phyloP scores from a whole-genome alignment of 2,329 filamentous ascomycete genomes.

The Colletotrichum viniferum region DNA sequence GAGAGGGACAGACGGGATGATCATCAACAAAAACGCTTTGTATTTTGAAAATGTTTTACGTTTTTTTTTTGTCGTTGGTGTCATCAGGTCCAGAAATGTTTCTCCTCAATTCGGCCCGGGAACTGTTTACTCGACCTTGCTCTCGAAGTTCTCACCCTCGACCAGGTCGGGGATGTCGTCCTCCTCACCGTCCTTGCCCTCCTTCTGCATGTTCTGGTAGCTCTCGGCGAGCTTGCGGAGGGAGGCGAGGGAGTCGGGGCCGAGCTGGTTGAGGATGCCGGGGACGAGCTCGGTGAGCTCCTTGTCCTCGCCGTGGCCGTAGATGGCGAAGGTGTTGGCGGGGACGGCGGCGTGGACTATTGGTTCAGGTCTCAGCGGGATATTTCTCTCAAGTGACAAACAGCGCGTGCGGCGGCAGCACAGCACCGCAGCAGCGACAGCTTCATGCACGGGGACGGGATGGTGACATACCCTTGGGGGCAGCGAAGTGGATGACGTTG shows the following conservation, averaged over 20 bases:
- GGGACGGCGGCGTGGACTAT: conserved; percentile 97
- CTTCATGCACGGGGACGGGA: not conserved
- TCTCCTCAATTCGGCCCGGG: not conserved
- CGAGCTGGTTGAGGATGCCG: conserved; percentile 99
- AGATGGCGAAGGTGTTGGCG: conserved; percentile 99
- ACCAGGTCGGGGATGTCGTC: conserved; percentile 98
- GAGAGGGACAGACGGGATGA: not conserved
- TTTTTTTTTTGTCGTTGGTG: conserved; percentile 23
- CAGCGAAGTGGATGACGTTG: conserved; percentile 99
- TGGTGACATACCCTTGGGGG: conserved; percentile 83
- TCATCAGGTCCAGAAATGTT: not conserved
- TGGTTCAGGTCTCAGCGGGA: not conserved
- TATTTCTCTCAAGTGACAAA: not conserved
- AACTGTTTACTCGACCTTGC: conserved; percentile 82
- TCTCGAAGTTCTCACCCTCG: conserved; percentile 97
- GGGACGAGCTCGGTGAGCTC: conserved; percentile 99
- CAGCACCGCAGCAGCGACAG: not conserved
- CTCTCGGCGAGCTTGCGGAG: conserved; percentile 98
- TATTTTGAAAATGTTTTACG: conserved; percentile 1
- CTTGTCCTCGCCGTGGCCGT: conserved; percentile 98
- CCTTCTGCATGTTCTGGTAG: conserved; percentile 99
- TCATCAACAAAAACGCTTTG: not conserved
- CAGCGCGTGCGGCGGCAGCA: not conserved
- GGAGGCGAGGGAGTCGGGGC: conserved; percentile 95
- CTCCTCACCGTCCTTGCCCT: conserved; percentile 78